Evolutionary conservation across 768 basidiomycete genomes (phyloP), one percentile per base, ranked within the genome.

Genomic region (Daedalea quercina): DNA sequence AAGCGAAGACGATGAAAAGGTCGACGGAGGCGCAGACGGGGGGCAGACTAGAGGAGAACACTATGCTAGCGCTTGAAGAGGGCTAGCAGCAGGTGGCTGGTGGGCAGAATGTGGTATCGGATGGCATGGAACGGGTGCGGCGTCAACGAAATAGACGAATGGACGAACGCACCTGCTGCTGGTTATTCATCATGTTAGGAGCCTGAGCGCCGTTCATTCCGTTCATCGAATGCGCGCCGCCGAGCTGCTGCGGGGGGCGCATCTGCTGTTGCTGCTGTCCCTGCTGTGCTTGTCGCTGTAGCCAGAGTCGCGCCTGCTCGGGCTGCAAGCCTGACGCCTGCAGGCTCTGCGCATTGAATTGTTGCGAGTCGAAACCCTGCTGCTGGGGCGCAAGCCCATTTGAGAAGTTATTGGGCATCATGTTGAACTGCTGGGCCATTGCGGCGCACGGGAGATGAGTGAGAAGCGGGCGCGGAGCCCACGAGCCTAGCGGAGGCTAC

Each of bases 281-380:
- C 25, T 52, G 57, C 34, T 50, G 53, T 48, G 73, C 72, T 63
- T 76, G 75, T 64, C 78, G 76, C 66, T 80, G 76, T 66, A 77
- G 77, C 84, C 82, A 85, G 60, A 79, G 70, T 55, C 75, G 77
- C 55, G 57, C 57, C 25, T 78, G 76, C 64, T 84, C 82, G 64
- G 74, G 60, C 72, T 70, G 42, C 69, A 63, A 53, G 71, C 60
- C 62, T 68, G 62, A 7, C 57, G 70, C 63, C 59, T 71, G 70
- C 35, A 62, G 62, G n/a, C 48, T 51, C 41, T 56, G 54, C 46
- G 17, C 25, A 26, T 47, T 47, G 44, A 44, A 20, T 20, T 41
- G 19, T 44, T 68, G 70, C 22, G 71, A 73, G 51, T 75, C 49
- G 19, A 46, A 49, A 48, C 76, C 77, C 31, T 72, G 76, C 28